Base-by-base conservation (phyloP, 176 grass and related monocot species). In the Poa annua region DNA sequence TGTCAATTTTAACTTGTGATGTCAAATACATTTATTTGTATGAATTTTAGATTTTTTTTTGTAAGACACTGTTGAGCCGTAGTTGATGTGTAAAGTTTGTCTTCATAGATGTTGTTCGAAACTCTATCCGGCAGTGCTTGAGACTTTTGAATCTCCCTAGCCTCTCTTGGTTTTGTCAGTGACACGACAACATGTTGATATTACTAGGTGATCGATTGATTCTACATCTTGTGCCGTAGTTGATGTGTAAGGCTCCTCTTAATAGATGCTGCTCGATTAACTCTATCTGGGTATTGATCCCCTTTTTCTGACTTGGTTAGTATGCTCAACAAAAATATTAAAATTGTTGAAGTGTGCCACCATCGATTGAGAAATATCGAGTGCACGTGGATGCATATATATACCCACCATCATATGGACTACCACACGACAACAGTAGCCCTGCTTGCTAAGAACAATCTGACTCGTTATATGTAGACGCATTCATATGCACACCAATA, bases 201-300 rank as follows among this genome's bases (percentile, higher is more conserved):
- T 77, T 66, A 57, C 38, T 50, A 34, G 36, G 49, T 59, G 48
- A 34, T 87, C 63, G 47, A 33, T 86, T 55, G 48, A 34, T 81
- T 72, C 77, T 82, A 15, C 71, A 34, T 34, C 70, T 64, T 76
- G 67, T 48, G 32, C 70, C 11, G 4, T 24, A 78, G 35, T 72
- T 78, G 57, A 19, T 70, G 17, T 86, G 84, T 90, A 86, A 90
- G 83, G 84, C 14, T 82, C 0, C 3, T 14, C 34, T 12, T 54
- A 38, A 36, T 65, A 63, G 10, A 32, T 57, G 74, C 29, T 49
- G 47, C 57, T 82, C 25, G 21, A n/a, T 72, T 48, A 12, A 56
- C 26, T 86, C 0, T 7, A 82, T 80, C 42, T 54, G 63, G 78
- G 26, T 81, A 71, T 49, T 35, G 17, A 55, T 86, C 47, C 54